These are phyloP conservation scores for Cenchrus americanus DNA, from an alignment of 176 grass and related monocot species.

Conservation along the genomic window DNA sequence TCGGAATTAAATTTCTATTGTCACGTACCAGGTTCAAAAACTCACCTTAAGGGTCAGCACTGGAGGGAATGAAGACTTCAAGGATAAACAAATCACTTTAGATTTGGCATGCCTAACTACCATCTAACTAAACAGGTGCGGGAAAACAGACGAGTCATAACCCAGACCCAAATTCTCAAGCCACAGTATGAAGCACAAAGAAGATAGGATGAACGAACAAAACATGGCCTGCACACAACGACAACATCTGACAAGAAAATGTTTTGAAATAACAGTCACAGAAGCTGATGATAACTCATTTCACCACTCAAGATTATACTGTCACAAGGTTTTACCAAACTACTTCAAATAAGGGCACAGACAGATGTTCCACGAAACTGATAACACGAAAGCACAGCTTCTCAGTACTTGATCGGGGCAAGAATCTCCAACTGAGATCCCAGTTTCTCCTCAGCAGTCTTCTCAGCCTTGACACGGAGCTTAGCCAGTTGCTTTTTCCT, in stretches of 20 bases:
- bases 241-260: slow-evolving; percentile 19
- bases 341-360: slow-evolving; percentile 25
- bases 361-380: slow-evolving; percentile 54
- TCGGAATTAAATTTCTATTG: no score
- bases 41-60: no score
- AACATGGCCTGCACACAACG: neutral
- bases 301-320: slow-evolving; percentile 43
- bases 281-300: slow-evolving; percentile 30
- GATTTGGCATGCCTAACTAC: no score
- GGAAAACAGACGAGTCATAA: no score
- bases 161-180: no score
- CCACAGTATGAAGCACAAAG: neutral
- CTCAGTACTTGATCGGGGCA: slow-evolving; percentile 79
- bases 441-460: slow-evolving; percentile 67
- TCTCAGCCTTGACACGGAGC: slow-evolving; percentile 83
- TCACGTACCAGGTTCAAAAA: no score
- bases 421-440: slow-evolving; percentile 80
- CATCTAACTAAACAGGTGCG: no score
- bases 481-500: slow-evolving; percentile 85
- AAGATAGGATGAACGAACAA: neutral
- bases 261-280: slow-evolving; percentile 37
- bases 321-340: slow-evolving; percentile 38
- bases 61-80: no score
- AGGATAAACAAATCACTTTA: no score
- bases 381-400: slow-evolving; percentile 14